Evolutionary conservation across 441 rosid species (phyloP).

Genomic region (Isatis lusitanica): DNA sequence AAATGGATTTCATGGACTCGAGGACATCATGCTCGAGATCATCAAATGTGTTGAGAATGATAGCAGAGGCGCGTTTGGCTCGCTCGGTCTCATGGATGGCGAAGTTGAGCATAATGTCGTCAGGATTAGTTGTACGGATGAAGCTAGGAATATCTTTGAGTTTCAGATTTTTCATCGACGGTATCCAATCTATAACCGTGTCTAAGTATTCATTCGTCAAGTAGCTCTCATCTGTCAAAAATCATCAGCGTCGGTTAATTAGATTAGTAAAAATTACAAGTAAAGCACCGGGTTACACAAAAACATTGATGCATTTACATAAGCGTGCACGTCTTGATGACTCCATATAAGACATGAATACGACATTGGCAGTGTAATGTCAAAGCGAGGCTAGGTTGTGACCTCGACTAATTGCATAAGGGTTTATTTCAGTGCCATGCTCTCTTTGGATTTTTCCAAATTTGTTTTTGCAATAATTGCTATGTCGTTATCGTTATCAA

Average conservation of each 20-base stretch:
- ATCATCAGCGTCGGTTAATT: not conserved
- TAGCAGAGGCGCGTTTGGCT: conserved; percentile 40
- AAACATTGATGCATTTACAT: not conserved
- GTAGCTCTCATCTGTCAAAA: conserved; percentile 30
- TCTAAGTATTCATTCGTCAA: conserved; percentile 29
- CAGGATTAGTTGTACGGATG: conserved; percentile 40
- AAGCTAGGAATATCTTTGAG: conserved; percentile 46
- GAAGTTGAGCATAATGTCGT: conserved; percentile 15
- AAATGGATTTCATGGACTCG: conserved; percentile 29
- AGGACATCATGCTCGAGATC: conserved; percentile 42
- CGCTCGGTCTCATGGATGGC: conserved; percentile 27
- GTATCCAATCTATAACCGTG: conserved; percentile 44
- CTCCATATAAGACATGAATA: not conserved
- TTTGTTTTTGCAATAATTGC: not conserved
- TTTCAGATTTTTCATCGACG: conserved; percentile 42
- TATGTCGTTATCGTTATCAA: not conserved
- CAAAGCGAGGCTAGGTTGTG: not conserved
- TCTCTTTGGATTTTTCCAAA: not conserved
- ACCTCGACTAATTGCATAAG: not conserved
- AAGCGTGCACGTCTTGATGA: not conserved
- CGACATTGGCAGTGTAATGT: not conserved
- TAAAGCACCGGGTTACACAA: not conserved
- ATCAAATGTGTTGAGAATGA: conserved; percentile 47
- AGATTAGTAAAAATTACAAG: not conserved
- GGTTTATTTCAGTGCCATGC: not conserved